Evolutionary conservation across 192 early-diverging fungal species (phyloP).

Genomic region (Entomortierella parvispora): DNA sequence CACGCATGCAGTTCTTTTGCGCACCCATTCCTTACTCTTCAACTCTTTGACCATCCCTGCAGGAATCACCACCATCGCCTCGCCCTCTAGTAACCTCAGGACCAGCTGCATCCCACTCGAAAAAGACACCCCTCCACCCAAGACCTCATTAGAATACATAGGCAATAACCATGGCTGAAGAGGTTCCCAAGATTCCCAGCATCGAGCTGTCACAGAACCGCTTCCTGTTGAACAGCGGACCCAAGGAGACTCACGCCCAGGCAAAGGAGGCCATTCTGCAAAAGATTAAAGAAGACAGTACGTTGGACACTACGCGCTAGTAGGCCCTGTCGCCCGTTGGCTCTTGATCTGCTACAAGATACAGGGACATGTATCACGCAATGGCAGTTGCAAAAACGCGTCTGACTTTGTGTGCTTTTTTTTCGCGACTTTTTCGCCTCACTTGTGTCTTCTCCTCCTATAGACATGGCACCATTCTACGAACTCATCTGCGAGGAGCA

Average conservation of each 20-base stretch:
- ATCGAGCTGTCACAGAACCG: slow-evolving; percentile 85
- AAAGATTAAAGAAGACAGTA: slow-evolving; percentile 87
- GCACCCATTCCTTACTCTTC: no score
- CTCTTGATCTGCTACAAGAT: neutral
- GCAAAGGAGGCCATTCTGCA: slow-evolving; percentile 76
- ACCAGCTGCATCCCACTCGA: neutral
- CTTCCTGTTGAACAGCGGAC: slow-evolving; percentile 83
- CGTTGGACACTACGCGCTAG: slow-evolving; percentile 33
- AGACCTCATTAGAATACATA: no score
- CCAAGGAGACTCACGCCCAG: slow-evolving; percentile 70
- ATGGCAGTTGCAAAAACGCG: neutral
- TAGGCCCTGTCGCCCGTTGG: no score
- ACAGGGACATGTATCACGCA: no score
- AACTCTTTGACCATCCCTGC: no score
- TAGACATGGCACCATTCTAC: slow-evolving; percentile 93
- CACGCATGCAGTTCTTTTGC: no score
- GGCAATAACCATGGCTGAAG: slow-evolving; percentile 66
- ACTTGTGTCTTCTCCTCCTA: neutral
- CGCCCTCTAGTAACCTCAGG: neutral
- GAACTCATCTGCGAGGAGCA: slow-evolving; percentile 70
- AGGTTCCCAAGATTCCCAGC: slow-evolving; percentile 87
- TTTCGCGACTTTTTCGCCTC: neutral
- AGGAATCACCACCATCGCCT: no score
- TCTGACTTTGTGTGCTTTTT: neutral
- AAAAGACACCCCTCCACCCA: neutral